A percentile compares a stretch with the other conserved stretches of the same genome.
phyloP scores from a whole-genome alignment of 805 yeast species.

The Candida pseudoglaebosa region DNA sequence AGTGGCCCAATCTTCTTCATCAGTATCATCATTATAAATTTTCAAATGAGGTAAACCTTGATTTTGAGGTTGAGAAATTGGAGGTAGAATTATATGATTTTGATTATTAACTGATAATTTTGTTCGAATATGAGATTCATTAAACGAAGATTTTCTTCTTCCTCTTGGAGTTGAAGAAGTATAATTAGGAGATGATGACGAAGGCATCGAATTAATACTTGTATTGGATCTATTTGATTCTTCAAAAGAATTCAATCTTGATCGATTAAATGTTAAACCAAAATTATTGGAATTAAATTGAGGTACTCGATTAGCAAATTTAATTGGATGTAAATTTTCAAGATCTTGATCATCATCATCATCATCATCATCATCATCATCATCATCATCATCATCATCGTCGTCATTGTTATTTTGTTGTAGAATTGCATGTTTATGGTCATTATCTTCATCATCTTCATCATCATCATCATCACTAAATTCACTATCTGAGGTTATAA shows the following conservation, averaged over 20 bases:
- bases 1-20: slow-evolving; percentile 95
- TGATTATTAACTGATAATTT: slow-evolving; percentile 16
- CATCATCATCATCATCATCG: slow-evolving; percentile 30
- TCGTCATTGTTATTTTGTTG: slow-evolving; percentile 18
- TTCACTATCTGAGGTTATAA: slow-evolving; percentile 3
- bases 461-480: slow-evolving; percentile 1
- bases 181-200: slow-evolving; percentile 16
- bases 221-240: slow-evolving; percentile 36
- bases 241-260: slow-evolving; percentile 40
- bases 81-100: neutral
- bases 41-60: slow-evolving; percentile 1
- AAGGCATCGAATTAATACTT: slow-evolving; percentile 34
- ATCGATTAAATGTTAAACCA: slow-evolving; percentile 29
- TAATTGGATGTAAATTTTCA: slow-evolving; percentile 34
- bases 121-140: slow-evolving; percentile 33
- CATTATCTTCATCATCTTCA: slow-evolving; percentile 2
- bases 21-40: slow-evolving; percentile 59
- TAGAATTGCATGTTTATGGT: no score
- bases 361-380: slow-evolving; percentile 23
- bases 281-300: slow-evolving; percentile 19
- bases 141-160: slow-evolving; percentile 39
- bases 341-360: slow-evolving; percentile 23
- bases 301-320: slow-evolving; percentile 42
- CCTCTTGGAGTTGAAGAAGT: slow-evolving; percentile 7
- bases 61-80: slow-evolving; percentile 1